Evolutionary conservation across 805 yeast species (phyloP).

Genomic region (Saccharomyces paradoxus): DNA sequence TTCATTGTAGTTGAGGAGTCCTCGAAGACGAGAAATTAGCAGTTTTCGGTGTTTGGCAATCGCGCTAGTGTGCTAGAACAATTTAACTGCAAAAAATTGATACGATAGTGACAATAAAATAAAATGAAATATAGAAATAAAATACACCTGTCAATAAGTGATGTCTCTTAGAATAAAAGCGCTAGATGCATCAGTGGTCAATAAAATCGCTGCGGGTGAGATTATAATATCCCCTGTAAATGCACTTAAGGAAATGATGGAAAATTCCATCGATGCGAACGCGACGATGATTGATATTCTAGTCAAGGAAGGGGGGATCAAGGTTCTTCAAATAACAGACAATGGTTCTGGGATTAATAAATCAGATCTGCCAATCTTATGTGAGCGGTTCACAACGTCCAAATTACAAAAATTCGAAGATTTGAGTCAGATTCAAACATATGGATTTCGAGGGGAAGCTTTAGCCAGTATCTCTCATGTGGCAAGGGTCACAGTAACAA

Average conservation of each 20-base stretch:
- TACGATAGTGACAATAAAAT: neutral
- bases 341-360: constrained; percentile 76
- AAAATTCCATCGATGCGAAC: constrained; percentile 84
- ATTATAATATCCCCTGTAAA: constrained; percentile 89
- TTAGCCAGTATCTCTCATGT: constrained; percentile 90
- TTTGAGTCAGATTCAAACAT: constrained; percentile 58
- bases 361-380: constrained; percentile 69
- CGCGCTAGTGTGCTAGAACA: neutral
- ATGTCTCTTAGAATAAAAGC: constrained; percentile 28
- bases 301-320: constrained; percentile 89
- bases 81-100: neutral
- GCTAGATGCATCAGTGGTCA: constrained; percentile 66
- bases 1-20: neutral
- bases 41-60: neutral
- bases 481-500: constrained; percentile 68
- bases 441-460: constrained; percentile 96
- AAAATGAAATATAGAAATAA: neutral
- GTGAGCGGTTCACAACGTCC: constrained; percentile 89
- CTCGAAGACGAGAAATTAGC: neutral
- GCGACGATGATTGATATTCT: constrained; percentile 66
- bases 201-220: constrained; percentile 95
- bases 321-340: constrained; percentile 78
- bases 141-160: neutral
- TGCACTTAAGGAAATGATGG: constrained; percentile 87
- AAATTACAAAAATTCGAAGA: constrained; percentile 72